phyloP scores from a whole-genome alignment of 306 rosid species.

The Herpetospermum pedunculosum region DNA sequence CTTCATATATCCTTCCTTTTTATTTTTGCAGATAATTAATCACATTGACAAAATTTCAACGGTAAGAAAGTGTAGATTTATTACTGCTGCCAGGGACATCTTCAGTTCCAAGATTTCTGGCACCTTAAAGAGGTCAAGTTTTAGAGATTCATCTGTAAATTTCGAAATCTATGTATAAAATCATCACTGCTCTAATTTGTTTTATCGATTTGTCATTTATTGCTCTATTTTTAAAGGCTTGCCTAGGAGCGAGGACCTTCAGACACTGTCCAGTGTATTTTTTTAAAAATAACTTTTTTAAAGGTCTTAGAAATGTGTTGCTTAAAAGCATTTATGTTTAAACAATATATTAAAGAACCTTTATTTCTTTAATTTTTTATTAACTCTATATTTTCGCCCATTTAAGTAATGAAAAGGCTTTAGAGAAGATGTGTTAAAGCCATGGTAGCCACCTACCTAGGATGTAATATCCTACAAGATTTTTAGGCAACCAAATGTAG shows the following conservation, averaged over 20 bases:
- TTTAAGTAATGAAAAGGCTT: neutral
- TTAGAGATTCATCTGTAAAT: neutral
- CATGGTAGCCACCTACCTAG: neutral
- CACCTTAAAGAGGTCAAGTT: conserved; percentile 63
- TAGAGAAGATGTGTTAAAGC: neutral
- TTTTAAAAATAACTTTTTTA: neutral
- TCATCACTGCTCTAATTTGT: neutral
- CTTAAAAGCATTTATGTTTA: neutral
- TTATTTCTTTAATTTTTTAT: neutral
- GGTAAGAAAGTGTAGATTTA: conserved; percentile 59
- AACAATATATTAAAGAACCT: neutral
- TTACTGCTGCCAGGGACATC: conserved; percentile 69
- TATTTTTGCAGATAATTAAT: conserved; percentile 47
- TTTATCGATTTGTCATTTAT: neutral
- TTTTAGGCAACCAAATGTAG: neutral
- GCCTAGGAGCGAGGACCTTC: neutral
- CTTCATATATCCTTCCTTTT: conserved; percentile 13
- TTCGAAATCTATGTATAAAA: neutral
- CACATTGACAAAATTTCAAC: conserved; percentile 74
- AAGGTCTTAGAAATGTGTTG: neutral
- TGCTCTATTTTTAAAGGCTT: neutral
- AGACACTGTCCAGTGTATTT: neutral
- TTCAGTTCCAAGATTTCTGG: conserved; percentile 85
- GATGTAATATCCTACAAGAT: neutral
- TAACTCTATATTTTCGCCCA: neutral